These are phyloP conservation scores for Ceriops zippeliana DNA, from an alignment of 345 rosid genomes.

Conservation along the genomic window DNA sequence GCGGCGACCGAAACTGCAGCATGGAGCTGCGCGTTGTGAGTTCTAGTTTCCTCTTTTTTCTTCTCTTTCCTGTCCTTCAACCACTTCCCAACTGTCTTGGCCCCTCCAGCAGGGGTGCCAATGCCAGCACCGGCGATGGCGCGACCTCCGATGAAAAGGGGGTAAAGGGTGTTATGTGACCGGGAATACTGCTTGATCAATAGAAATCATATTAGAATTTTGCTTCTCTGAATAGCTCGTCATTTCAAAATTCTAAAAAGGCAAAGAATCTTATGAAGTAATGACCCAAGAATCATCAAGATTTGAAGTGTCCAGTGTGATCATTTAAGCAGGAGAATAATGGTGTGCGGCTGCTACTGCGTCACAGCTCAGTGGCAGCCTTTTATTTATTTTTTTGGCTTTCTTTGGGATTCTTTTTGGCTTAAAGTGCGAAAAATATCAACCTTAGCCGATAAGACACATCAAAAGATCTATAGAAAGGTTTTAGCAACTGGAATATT, in stretches of 20 bases:
- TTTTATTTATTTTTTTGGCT: neutral
- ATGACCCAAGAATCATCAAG: too few species aligned
- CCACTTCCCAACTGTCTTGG: slow-evolving; percentile 93
- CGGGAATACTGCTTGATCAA: slow-evolving; percentile 62
- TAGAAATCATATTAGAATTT: neutral
- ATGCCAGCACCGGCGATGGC: slow-evolving; percentile 45
- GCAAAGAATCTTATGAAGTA: too few species aligned
- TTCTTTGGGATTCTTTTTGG: neutral
- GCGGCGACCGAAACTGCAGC: slow-evolving; percentile 93
- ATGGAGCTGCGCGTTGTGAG: slow-evolving; percentile 84
- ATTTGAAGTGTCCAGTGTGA: neutral
- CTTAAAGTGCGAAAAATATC: slow-evolving; percentile 5
- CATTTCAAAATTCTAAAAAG: too few species aligned
- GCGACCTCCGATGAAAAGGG: slow-evolving; percentile 62
- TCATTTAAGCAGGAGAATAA: neutral
- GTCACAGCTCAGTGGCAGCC: slow-evolving; percentile 8
- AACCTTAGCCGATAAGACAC: slow-evolving; percentile 21
- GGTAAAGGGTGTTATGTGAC: slow-evolving; percentile 71
- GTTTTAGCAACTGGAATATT: slow-evolving; percentile 24
- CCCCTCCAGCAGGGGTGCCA: slow-evolving; percentile 51
- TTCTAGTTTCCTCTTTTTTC: slow-evolving; percentile 84
- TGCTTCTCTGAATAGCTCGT: too few species aligned
- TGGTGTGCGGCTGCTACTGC: neutral
- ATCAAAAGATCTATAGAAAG: slow-evolving; percentile 22
- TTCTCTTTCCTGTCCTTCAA: slow-evolving; percentile 91